Conservation (phyloP, 805 yeast genomes). For the Hyphopichia homilentoma region DNA sequence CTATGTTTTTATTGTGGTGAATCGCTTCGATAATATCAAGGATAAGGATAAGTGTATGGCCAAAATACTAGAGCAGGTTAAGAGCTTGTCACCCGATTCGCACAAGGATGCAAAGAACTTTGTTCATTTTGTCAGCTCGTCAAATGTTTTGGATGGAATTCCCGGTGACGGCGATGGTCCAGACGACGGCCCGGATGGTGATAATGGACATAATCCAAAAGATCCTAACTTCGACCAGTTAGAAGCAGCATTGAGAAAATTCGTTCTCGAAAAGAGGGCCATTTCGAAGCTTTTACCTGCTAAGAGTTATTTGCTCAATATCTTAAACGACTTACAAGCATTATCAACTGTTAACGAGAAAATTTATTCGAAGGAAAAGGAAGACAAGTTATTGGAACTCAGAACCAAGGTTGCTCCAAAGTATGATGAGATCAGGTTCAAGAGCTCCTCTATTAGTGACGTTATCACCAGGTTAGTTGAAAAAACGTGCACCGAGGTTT, state of each 20-base stretch:
- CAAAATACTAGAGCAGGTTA: conserved; percentile 80
- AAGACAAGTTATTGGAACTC: conserved; percentile 46
- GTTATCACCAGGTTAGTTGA: conserved; percentile 64
- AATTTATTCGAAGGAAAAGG: conserved; percentile 49
- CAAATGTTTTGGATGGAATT: conserved; percentile 36
- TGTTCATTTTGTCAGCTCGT: conserved; percentile 86
- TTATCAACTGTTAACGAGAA: conserved; percentile 62
- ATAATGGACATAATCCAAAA: conserved; percentile 27
- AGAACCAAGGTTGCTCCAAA: conserved; percentile 55
- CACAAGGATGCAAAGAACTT: conserved; percentile 84
- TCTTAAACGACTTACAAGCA: conserved; percentile 59
- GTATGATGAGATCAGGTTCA: conserved; percentile 49
- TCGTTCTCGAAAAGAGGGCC: conserved; percentile 85
- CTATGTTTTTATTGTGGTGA: conserved; percentile 89
- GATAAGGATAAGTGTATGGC: conserved; percentile 77
- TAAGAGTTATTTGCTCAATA: conserved; percentile 72
- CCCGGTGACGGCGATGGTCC: conserved; percentile 35
- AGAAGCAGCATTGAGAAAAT: conserved; percentile 80
- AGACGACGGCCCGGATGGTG: conserved; percentile 25
- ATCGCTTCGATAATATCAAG: conserved; percentile 80
- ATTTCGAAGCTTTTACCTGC: conserved; percentile 90
- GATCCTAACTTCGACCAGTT: conserved; percentile 76
- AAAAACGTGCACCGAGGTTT: conserved; percentile 50
- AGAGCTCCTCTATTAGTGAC: conserved; percentile 54
- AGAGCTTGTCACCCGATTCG: conserved; percentile 83